phyloP scores from a whole-genome alignment of 108 stramenopile species.

The Fistulifera pelliculosa region DNA sequence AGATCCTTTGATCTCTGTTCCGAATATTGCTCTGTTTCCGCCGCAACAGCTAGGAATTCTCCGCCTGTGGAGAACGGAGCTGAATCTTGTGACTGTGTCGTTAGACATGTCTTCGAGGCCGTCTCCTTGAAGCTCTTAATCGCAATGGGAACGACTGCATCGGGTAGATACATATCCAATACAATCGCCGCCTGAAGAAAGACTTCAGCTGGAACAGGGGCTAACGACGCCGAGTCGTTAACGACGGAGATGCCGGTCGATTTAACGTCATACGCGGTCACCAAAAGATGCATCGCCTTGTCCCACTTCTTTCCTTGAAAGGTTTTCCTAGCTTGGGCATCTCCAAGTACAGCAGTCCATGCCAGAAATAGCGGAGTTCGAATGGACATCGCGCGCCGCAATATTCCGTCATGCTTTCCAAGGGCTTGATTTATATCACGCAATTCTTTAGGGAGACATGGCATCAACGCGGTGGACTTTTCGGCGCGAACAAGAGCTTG shows the following conservation, averaged over 20 bases:
- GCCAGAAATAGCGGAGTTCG: constrained; percentile 12
- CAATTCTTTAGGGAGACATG: constrained; percentile 6
- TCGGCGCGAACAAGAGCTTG: constrained; percentile 6
- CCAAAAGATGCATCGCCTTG: constrained; percentile 7
- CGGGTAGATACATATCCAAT: constrained; percentile 11
- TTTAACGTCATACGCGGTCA: background rate
- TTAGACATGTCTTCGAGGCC: background rate
- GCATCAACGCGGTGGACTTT: background rate
- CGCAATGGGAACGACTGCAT: constrained; percentile 3
- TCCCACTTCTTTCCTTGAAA: constrained; percentile 9
- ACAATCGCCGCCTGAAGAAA: constrained; percentile 7
- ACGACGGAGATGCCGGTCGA: background rate
- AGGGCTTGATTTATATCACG: background rate
- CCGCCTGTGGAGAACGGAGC: background rate
- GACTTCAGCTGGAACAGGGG: background rate
- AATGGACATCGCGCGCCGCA: background rate
- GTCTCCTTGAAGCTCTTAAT: background rate
- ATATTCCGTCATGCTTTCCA: no score
- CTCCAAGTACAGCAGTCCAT: constrained; percentile 6
- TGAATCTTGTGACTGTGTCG: background rate
- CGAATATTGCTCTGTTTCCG: constrained; percentile 1
- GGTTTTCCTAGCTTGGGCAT: background rate
- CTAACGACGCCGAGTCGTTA: background rate
- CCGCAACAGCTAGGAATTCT: background rate
- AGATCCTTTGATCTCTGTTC: constrained; percentile 1